Base-by-base conservation (phyloP, 306 rosid species). In the Psophocarpus tetragonolobus region DNA sequence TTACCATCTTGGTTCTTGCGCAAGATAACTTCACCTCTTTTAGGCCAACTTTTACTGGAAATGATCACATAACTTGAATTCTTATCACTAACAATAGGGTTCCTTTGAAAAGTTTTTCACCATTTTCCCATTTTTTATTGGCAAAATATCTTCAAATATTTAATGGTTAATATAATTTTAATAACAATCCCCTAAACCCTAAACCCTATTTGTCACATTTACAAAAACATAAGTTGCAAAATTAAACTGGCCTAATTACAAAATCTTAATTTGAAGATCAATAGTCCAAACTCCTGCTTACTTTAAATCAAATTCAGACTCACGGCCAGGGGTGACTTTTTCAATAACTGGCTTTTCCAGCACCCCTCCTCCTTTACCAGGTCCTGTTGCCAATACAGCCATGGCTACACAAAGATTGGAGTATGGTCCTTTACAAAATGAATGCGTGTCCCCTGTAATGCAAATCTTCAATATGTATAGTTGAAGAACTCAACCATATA, bases 271-370 rank as follows among this genome's bases (percentile, higher is more conserved):
- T 63, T 30, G 64, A 74, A 60, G 58, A 74, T 33, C 48, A 20
- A 36, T 18, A 65, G 26, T 50, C 38, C 71, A 78, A 54, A 53
- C 18, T 64, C 61, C 32, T 51, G 74, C 79, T 80, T 79, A 90
- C 95, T 87, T 88, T 76, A 88, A 73, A 85, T 90, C 87, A 81
- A 88, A 88, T 70, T 88, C 95, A 51, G 95, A 90, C 71, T 90
- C 92, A 47, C 95, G 89, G 42, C 88, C 84, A 61, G 92, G 92
- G 36, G 84, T 61, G 61, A 73, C 83, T 84, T 78, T 88, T 67
- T 88, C 95, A 76, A 85, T 85, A 70, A 86, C 76, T 18, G 90
- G 92, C 76, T 85, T 88, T 64, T 90, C 95, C 76, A 86, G 76
- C 69, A 90, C 29, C 14, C 90, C 91, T 38, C 89, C 95, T 30